Conservation (phyloP, 192 early-diverging fungal genomes). For the Kickxella alabastrina region DNA sequence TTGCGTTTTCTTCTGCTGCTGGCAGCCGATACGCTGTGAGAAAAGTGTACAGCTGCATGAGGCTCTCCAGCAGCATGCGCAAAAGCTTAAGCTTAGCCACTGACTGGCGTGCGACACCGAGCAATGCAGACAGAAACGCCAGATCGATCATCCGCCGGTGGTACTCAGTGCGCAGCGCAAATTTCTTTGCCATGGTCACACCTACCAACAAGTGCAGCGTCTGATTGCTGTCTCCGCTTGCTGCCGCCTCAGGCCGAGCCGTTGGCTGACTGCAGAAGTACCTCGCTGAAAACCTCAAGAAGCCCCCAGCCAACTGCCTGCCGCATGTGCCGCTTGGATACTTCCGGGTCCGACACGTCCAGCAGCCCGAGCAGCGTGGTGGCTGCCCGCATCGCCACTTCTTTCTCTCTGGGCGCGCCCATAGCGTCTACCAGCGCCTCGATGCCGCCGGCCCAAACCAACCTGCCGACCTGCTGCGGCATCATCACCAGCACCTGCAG, state of each 20-base stretch:
- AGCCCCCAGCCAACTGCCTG: conserved; percentile 15
- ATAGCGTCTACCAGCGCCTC: conserved; percentile 17
- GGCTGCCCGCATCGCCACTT: conserved; percentile 14
- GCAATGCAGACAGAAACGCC: conserved; percentile 29
- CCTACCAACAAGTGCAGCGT: conserved; percentile 9
- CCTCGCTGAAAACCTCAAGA: conserved; percentile 8
- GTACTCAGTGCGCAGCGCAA: conserved; percentile 21
- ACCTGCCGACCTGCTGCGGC: background rate
- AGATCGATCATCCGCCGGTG: conserved; percentile 25
- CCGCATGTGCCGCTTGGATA: conserved; percentile 4
- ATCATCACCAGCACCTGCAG: conserved; percentile 21
- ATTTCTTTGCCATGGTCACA: conserved; percentile 14
- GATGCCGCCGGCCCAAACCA: conserved; percentile 16
- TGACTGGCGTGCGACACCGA: conserved; percentile 21
- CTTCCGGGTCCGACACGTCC: conserved; percentile 5
- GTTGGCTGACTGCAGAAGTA: conserved; percentile 7
- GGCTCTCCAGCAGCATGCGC: conserved; percentile 31
- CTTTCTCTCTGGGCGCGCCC: conserved; percentile 8
- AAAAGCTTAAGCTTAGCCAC: conserved; percentile 18
- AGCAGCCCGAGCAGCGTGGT: conserved; percentile 19
- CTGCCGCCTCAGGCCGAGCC: background rate
- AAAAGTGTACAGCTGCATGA: conserved; percentile 42
- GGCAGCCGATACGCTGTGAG: conserved; percentile 3
- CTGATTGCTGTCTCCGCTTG: background rate
- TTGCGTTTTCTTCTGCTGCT: too few species aligned